Conservation (phyloP, 345 rosid species). For the Linum tenue region DNA sequence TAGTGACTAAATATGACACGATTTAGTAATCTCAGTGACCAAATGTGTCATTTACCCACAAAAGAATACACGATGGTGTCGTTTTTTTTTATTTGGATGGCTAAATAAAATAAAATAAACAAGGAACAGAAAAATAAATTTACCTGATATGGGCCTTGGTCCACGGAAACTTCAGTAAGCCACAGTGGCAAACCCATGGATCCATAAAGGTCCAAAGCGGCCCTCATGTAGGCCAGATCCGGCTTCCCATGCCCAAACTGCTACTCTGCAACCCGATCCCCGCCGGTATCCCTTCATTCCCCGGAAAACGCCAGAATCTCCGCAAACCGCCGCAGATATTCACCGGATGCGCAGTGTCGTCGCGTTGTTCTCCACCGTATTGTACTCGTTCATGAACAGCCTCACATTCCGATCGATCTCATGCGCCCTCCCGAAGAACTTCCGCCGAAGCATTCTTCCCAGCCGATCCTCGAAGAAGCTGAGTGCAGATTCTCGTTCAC, state of each 20-base stretch:
- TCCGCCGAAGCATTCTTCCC: slow-evolving; percentile 43
- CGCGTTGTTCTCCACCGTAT: slow-evolving; percentile 48
- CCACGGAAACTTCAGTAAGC: slow-evolving; percentile 17
- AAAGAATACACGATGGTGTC: no score
- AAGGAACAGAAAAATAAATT: no score
- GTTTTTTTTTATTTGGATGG: no score
- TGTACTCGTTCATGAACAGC: slow-evolving; percentile 73
- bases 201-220: slow-evolving; percentile 47
- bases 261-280: slow-evolving; percentile 71
- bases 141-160: slow-evolving; percentile 18
- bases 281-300: slow-evolving; percentile 27
- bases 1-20: no score
- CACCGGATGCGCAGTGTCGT: slow-evolving; percentile 21
- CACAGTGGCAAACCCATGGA: slow-evolving; percentile 39
- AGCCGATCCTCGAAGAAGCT: slow-evolving; percentile 63
- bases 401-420: slow-evolving; percentile 41
- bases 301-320: slow-evolving; percentile 45
- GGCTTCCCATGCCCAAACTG: slow-evolving; percentile 39
- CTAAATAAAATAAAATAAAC: background rate
- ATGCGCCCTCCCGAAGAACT: slow-evolving; percentile 31
- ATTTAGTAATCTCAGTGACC: no score
- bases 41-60: no score
- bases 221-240: slow-evolving; percentile 69
- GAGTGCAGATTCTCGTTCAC: slow-evolving; percentile 75
- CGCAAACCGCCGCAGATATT: slow-evolving; percentile 33